Evolutionary conservation across 805 yeast genomes (phyloP).

Genomic region (Alloascoidea hylecoeti): DNA sequence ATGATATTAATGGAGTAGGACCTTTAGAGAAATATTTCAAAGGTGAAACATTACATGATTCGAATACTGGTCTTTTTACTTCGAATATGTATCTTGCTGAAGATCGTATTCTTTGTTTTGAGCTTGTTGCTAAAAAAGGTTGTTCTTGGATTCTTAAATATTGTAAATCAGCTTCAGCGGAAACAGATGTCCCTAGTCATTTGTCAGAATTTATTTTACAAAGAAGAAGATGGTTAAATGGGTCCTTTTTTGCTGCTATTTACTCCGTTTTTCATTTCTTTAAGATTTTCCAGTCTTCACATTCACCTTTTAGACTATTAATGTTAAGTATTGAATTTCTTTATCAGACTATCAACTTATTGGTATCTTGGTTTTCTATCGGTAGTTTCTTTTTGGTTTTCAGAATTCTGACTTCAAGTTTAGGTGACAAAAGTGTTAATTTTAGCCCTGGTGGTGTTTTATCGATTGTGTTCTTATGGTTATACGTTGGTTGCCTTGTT

Average conservation of each 20-base stretch:
- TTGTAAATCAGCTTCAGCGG: conserved; percentile 80
- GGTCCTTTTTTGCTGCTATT: conserved; percentile 89
- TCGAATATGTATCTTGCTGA: conserved; percentile 97
- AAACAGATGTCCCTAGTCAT: conserved; percentile 89
- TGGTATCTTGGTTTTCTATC: conserved; percentile 86
- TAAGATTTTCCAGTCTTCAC: conserved; percentile 69
- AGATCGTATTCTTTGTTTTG: conserved; percentile 91
- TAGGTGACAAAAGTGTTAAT: conserved; percentile 48
- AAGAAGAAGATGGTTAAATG: conserved; percentile 94
- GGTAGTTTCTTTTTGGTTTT: conserved; percentile 86
- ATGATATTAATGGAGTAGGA: conserved; percentile 55
- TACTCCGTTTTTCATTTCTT: conserved; percentile 72
- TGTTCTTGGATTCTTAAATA: conserved; percentile 71
- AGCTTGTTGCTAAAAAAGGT: conserved; percentile 69
- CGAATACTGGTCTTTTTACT: conserved; percentile 69
- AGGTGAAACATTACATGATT: conserved; percentile 73
- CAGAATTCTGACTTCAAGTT: conserved; percentile 68
- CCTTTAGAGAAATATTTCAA: conserved; percentile 86
- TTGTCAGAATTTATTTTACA: conserved; percentile 81
- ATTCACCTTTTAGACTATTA: conserved; percentile 44
- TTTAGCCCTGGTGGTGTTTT: conserved; percentile 66
- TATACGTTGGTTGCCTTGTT: conserved; percentile 66
- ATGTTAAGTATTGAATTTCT: conserved; percentile 64
- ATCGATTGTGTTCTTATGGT: conserved; percentile 72
- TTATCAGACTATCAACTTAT: conserved; percentile 59